These are phyloP conservation scores for Cucumis cinereus DNA, from an alignment of 306 rosid species.

Conservation along the genomic window DNA sequence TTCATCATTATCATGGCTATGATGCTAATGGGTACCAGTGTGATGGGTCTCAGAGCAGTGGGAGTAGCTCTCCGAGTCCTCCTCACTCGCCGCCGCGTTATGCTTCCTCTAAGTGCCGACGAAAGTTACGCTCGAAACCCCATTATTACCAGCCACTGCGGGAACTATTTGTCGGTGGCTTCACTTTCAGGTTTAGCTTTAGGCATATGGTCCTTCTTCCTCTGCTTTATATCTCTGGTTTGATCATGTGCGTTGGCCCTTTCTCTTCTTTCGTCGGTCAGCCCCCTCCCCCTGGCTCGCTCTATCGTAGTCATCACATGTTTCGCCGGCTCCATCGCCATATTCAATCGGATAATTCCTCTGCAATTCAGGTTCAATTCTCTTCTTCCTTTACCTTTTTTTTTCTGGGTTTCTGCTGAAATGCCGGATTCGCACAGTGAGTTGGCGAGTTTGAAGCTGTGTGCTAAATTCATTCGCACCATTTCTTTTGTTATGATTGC, in stretches of 20 bases:
- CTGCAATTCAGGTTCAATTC: slow-evolving; percentile 45
- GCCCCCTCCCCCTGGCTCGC: slow-evolving; percentile 69
- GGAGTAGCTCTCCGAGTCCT: slow-evolving; percentile 74
- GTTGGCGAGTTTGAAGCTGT: not conserved
- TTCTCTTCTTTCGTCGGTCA: slow-evolving; percentile 52
- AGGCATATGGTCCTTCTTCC: slow-evolving; percentile 67
- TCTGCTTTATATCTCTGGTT: slow-evolving; percentile 61
- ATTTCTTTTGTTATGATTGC: not conserved
- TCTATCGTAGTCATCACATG: slow-evolving; percentile 59
- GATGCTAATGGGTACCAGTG: slow-evolving; percentile 24
- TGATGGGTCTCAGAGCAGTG: slow-evolving; percentile 24
- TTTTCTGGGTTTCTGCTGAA: not conserved
- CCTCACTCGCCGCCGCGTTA: slow-evolving; percentile 71
- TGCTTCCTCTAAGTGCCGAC: slow-evolving; percentile 35
- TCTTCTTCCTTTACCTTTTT: not conserved
- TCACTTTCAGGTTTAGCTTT: slow-evolving; percentile 48
- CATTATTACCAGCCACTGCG: slow-evolving; percentile 14
- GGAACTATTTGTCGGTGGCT: slow-evolving; percentile 32
- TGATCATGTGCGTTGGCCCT: slow-evolving; percentile 81
- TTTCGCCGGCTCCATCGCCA: slow-evolving; percentile 48
- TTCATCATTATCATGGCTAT: slow-evolving; percentile 16
- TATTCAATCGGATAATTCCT: slow-evolving; percentile 58
- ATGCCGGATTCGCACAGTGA: not conserved
- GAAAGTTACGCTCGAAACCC: slow-evolving; percentile 42
- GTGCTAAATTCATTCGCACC: not conserved